Evolutionary conservation across 257 asterid genomes (phyloP).

Genomic region (Rehmannia glutinosa): DNA sequence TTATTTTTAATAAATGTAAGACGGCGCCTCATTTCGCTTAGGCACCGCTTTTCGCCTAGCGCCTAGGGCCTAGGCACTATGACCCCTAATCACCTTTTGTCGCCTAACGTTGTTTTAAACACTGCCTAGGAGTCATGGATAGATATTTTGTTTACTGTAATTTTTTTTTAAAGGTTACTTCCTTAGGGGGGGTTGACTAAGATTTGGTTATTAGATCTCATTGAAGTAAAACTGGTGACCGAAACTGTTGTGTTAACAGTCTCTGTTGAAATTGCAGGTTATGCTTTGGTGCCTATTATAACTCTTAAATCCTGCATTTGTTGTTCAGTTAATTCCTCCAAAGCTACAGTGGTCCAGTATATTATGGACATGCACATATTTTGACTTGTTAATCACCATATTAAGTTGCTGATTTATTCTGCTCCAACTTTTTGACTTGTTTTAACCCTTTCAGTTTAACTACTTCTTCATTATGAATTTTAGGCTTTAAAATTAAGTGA

Average conservation of each 20-base stretch:
- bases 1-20: too few relatives aligned
- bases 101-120: too few relatives aligned
- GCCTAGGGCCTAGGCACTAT: too few relatives aligned
- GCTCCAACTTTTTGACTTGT: slow-evolving; percentile 1
- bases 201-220: background rate
- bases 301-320: slow-evolving; percentile 3
- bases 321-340: background rate
- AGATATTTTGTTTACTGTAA: too few relatives aligned
- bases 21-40: too few relatives aligned
- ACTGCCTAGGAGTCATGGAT: too few relatives aligned
- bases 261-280: slow-evolving; percentile 1
- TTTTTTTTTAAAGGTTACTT: too few relatives aligned
- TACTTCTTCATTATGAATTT: slow-evolving; percentile 20
- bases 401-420: background rate
- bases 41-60: too few relatives aligned
- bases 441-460: slow-evolving; percentile 17
- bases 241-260: slow-evolving; percentile 1
- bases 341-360: background rate
- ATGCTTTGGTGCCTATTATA: background rate
- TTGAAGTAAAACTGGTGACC: background rate
- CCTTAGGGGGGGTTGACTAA: too few relatives aligned
- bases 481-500: slow-evolving; percentile 92
- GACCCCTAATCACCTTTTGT: too few relatives aligned
- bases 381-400: background rate
- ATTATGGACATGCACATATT: background rate